Evolutionary conservation across 352 stramenopile species (phyloP), one percentile per base, ranked within the genome.

Genomic region (Phytophthora gonapodyides): DNA sequence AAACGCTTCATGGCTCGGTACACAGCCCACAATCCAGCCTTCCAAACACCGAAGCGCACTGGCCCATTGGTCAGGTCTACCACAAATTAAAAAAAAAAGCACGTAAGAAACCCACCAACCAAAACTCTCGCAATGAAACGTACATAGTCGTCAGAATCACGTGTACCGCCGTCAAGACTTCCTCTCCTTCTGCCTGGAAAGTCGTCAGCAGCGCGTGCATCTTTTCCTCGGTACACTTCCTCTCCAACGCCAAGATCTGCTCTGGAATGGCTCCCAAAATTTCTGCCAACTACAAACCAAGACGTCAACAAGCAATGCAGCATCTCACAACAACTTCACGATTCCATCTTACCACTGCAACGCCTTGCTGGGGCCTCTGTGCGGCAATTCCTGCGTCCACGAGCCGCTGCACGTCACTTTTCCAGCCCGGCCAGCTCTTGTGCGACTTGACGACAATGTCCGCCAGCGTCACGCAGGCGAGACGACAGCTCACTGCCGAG

Each of bases 11-110:
- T 78, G 63, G 0, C 61, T 60, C 0, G 78, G 61, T 35, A 93
- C 57, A 47, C 76, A 88, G 10, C 84, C 84, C 15, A 86, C 51
- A 45, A 84, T 64, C 84, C 84, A 93, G 16, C 62, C 76, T 58
- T 90, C 82, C 8, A 93, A 58, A 34, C 84, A 93, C 17, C 71
- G 76, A 19, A 93, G 58, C 9, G 80, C 82, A 46, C 48, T 73
- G 24, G 54, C 67, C 7, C 61, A 67, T 12, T 72, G 62, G 21
- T 80, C 48, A 16, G 77, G 71, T 27, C 80, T 88, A 42, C 21
- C 6, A 24, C 13, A 51, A 30, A 21, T 6, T 9, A 3, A 24
- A 24, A 24, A n/a, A n/a, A 50, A 50, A 21, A 57, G 42, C n/a
- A 11, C 31, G 3, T 55, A 34, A 60, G n/a, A 60, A 44, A 27